These are phyloP conservation scores for Verbascum thapsus DNA, from an alignment of 257 asterid genomes.

Conservation along the genomic window DNA sequence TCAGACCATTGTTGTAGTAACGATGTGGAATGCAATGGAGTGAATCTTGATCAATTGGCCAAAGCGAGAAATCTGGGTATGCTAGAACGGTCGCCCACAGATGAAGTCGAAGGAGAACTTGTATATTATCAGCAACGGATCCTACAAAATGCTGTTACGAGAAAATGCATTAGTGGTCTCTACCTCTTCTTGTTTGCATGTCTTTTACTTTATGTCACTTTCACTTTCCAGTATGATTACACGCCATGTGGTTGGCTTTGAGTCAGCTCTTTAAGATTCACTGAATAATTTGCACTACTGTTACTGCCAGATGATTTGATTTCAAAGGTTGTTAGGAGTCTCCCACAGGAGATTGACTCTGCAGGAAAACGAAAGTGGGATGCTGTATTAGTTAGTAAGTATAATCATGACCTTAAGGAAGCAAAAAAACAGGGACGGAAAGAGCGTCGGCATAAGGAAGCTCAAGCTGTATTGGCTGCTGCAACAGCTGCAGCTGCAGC, in stretches of 20 bases:
- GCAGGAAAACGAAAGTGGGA: constrained; percentile 81
- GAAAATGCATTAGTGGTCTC: constrained; percentile 66
- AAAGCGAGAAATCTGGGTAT: constrained; percentile 54
- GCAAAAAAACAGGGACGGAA: constrained; percentile 91
- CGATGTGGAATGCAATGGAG: constrained; percentile 41
- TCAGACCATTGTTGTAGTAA: constrained; percentile 74
- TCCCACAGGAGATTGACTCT: constrained; percentile 70
- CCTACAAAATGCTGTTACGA: constrained; percentile 50
- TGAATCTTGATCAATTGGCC: constrained; percentile 53
- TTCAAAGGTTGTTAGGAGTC: constrained; percentile 64
- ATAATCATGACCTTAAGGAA: constrained; percentile 77
- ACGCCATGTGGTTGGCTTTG: constrained; percentile 25
- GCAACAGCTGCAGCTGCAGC: constrained; percentile 99
- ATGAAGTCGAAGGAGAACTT: constrained; percentile 97
- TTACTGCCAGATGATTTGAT: constrained; percentile 67
- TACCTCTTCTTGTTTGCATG: constrained; percentile 33
- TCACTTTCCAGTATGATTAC: background rate
- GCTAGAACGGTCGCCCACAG: constrained; percentile 69
- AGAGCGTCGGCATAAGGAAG: constrained; percentile 93
- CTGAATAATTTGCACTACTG: constrained; percentile 22
- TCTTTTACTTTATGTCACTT: constrained; percentile 9
- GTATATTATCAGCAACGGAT: constrained; percentile 73
- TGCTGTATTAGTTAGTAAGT: constrained; percentile 75
- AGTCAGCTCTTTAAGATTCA: background rate
- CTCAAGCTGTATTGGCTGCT: constrained; percentile 95